Conservation (phyloP, 202 grass and related monocot species). For the Brachypodium distachyon region DNA sequence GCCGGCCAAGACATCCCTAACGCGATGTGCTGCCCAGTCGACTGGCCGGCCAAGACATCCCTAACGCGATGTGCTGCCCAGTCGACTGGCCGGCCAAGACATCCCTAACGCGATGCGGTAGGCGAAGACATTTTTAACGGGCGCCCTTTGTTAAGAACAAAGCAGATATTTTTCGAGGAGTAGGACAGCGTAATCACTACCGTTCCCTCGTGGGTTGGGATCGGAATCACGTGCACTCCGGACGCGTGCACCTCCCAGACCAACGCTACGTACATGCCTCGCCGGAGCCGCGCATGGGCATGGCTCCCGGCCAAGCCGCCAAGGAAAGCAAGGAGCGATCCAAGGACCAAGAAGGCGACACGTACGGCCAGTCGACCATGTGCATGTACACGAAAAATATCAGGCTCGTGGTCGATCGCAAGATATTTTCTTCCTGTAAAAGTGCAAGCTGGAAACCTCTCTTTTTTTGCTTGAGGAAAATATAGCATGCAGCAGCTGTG, state of each 20-base stretch:
- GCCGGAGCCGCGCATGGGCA: background rate
- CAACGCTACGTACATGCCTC: background rate
- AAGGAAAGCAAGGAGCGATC: background rate
- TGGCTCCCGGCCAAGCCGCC: background rate
- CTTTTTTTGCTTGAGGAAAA: background rate
- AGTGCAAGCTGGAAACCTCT: background rate
- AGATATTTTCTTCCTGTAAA: slow-evolving; percentile 18
- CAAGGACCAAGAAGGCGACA: background rate
- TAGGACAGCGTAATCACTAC: background rate
- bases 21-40: too few species aligned
- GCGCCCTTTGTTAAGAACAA: too few species aligned
- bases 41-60: too few species aligned
- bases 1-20: too few species aligned
- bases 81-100: too few species aligned
- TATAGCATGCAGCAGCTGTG: background rate
- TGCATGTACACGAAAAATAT: slow-evolving; percentile 15
- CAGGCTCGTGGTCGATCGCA: background rate
- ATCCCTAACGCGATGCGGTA: too few species aligned
- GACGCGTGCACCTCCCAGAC: background rate
- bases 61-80: too few species aligned
- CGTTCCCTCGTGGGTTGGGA: background rate
- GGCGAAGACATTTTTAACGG: too few species aligned
- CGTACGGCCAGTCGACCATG: background rate
- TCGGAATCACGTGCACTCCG: background rate
- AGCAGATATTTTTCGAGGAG: background rate